Percentiles rank a stretch among this genome's conserved stretches.
These are phyloP conservation scores for Bothriochloa decipiens DNA, from an alignment of 176 grass and related monocot species.

Conservation along the genomic window DNA sequence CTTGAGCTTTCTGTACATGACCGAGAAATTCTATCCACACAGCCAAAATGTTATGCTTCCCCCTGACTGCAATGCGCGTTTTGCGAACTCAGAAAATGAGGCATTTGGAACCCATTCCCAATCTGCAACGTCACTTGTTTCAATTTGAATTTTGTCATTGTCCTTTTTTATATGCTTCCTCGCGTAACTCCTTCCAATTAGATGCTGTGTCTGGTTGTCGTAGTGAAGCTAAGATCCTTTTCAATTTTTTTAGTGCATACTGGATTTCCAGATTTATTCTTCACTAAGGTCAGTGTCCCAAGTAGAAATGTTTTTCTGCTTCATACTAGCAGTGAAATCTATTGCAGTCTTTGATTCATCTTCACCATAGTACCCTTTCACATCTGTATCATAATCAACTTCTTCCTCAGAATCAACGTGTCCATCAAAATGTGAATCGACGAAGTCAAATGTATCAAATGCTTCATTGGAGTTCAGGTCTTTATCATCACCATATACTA, in stretches of 20 bases:
- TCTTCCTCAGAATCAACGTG: slow-evolving; percentile 15
- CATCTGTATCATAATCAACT: not conserved
- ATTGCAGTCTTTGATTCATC: slow-evolving; percentile 32
- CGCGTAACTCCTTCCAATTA: slow-evolving; percentile 44
- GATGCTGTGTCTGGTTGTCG: slow-evolving; percentile 20
- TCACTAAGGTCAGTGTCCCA: slow-evolving; percentile 45
- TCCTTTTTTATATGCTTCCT: slow-evolving; percentile 44
- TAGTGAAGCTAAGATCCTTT: slow-evolving; percentile 34
- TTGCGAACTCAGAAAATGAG: slow-evolving; percentile 27
- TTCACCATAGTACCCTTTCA: slow-evolving; percentile 32
- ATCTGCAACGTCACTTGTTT: slow-evolving; percentile 42
- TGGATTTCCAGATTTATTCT: slow-evolving; percentile 39
- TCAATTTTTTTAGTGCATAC: slow-evolving; percentile 19
- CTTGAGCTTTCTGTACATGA: too few species aligned
- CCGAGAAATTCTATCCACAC: slow-evolving; percentile 27
- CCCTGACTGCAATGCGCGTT: slow-evolving; percentile 38
- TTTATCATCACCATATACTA: not conserved
- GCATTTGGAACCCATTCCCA: slow-evolving; percentile 46
- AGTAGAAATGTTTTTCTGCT: slow-evolving; percentile 44
- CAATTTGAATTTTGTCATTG: not conserved
- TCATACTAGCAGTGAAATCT: slow-evolving; percentile 40
- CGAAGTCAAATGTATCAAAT: slow-evolving; percentile 26
- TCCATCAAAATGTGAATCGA: slow-evolving; percentile 19
- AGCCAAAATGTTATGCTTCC: slow-evolving; percentile 52
- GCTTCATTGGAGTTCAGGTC: slow-evolving; percentile 15